phyloP scores from a whole-genome alignment of 805 yeast genomes.

The Metschnikowia chrysomelidarum region DNA sequence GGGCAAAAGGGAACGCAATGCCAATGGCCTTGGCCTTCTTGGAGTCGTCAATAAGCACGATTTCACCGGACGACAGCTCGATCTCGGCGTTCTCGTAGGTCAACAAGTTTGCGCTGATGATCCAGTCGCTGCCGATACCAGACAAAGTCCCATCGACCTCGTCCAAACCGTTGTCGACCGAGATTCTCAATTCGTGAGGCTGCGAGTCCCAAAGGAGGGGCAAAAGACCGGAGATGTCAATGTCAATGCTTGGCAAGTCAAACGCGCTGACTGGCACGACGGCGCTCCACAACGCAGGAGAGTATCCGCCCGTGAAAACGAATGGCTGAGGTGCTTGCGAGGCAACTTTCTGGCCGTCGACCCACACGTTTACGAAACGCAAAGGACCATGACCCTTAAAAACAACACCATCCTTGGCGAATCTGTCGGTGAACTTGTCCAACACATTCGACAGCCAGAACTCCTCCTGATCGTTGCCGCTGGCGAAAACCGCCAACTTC shows the following conservation, averaged over 20 bases:
- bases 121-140: conserved; percentile 55
- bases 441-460: conserved; percentile 73
- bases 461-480: conserved; percentile 80
- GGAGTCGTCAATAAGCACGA: conserved; percentile 23
- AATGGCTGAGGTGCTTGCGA: conserved; percentile 68
- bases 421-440: conserved; percentile 45
- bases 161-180: conserved; percentile 18
- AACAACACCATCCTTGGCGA: conserved; percentile 25
- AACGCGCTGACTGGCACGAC: conserved; percentile 72
- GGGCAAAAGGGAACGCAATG: conserved; percentile 37
- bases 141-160: conserved; percentile 15
- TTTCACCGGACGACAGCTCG: conserved; percentile 37
- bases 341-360: conserved; percentile 59
- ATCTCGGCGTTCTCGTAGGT: conserved; percentile 51
- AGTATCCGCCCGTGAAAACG: conserved; percentile 76
- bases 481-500: conserved; percentile 55
- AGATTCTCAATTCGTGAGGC: conserved; percentile 27
- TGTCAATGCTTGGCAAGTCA: conserved; percentile 66
- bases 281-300: conserved; percentile 81
- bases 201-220: conserved; percentile 59
- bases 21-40: conserved; percentile 28
- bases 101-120: conserved; percentile 53
- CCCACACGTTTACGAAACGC: conserved; percentile 60
- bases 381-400: conserved; percentile 68
- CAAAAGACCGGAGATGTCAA: conserved; percentile 68